Conservation (phyloP, 345 rosid species). For the Combretum micranthum region DNA sequence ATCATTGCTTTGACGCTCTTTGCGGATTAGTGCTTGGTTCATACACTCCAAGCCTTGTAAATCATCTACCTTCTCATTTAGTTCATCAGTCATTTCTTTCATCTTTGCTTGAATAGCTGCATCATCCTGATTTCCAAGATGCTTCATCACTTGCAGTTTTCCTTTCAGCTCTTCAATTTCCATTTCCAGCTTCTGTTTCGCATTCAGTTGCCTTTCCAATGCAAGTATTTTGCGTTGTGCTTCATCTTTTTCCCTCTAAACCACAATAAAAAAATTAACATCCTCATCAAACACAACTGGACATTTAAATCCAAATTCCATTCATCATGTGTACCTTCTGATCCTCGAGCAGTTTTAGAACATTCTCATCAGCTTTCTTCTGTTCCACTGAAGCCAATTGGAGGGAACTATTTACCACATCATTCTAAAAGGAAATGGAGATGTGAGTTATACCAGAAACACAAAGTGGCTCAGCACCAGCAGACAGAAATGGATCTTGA, state of each 20-base stretch:
- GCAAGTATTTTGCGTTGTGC: conserved; percentile 47
- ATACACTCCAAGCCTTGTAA: conserved; percentile 23
- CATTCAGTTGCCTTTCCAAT: conserved; percentile 61
- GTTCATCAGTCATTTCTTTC: conserved; percentile 57
- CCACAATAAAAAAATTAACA: conserved; percentile 5
- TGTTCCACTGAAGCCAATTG: conserved; percentile 75
- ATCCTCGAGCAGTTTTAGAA: conserved; percentile 64
- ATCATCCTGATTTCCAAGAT: conserved; percentile 71
- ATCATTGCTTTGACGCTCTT: conserved; percentile 57
- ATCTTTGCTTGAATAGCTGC: conserved; percentile 53
- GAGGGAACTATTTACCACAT: conserved; percentile 49
- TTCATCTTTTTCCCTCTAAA: conserved; percentile 78
- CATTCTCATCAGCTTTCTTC: conserved; percentile 68
- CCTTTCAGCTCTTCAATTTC: conserved; percentile 84
- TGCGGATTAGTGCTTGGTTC: conserved; percentile 26
- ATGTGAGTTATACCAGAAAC: conserved; percentile 3
- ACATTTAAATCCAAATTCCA: neutral
- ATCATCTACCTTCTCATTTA: conserved; percentile 45
- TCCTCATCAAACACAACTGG: conserved; percentile 1
- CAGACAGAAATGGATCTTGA: neutral
- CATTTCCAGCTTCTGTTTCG: conserved; percentile 77
- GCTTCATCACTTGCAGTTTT: conserved; percentile 69
- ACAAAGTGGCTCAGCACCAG: too few species aligned
- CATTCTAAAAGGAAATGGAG: conserved; percentile 37
- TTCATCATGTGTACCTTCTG: conserved; percentile 46